Percentiles rank a stretch among this genome's conserved stretches.
Conservation (phyloP, 345 rosid genomes). For the Melastoma malabathricum region DNA sequence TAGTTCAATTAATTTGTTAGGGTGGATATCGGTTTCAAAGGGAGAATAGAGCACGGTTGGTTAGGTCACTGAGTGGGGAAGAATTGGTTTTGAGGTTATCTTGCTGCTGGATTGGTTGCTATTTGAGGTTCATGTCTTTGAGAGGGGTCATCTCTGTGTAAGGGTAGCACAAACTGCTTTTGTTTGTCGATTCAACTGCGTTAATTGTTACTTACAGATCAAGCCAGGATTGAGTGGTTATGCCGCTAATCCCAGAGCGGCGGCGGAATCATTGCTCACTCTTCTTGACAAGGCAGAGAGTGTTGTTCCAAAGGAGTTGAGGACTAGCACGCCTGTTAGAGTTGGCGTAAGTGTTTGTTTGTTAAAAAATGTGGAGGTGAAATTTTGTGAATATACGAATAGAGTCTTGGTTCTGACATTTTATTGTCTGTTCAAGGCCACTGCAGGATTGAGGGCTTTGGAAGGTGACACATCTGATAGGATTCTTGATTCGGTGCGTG, state of each 20-base stretch:
- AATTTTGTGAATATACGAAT: too few species aligned
- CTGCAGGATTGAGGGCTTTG: conserved; percentile 88
- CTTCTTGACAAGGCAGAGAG: conserved; percentile 77
- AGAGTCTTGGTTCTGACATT: conserved; percentile 2
- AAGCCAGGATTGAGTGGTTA: conserved; percentile 80
- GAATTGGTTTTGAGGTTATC: too few species aligned
- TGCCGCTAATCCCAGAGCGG: conserved; percentile 59
- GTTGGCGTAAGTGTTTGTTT: conserved; percentile 74
- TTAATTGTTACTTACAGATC: too few species aligned
- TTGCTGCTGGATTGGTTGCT: too few species aligned
- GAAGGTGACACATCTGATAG: conserved; percentile 67
- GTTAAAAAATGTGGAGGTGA: neutral
- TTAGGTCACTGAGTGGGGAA: too few species aligned
- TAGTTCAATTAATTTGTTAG: too few species aligned
- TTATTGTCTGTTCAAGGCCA: conserved; percentile 36
- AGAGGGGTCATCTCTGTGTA: too few species aligned
- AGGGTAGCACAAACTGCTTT: too few species aligned
- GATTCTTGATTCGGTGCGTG: conserved; percentile 71
- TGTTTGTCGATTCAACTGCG: too few species aligned
- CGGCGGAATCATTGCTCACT: conserved; percentile 49
- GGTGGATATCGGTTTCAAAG: too few species aligned
- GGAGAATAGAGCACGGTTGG: too few species aligned
- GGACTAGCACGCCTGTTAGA: conserved; percentile 75
- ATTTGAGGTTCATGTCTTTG: too few species aligned
- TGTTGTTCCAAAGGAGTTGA: conserved; percentile 66